These are phyloP conservation scores for Zoysia japonica DNA, from an alignment of 176 grass and related monocot species.

Conservation along the genomic window DNA sequence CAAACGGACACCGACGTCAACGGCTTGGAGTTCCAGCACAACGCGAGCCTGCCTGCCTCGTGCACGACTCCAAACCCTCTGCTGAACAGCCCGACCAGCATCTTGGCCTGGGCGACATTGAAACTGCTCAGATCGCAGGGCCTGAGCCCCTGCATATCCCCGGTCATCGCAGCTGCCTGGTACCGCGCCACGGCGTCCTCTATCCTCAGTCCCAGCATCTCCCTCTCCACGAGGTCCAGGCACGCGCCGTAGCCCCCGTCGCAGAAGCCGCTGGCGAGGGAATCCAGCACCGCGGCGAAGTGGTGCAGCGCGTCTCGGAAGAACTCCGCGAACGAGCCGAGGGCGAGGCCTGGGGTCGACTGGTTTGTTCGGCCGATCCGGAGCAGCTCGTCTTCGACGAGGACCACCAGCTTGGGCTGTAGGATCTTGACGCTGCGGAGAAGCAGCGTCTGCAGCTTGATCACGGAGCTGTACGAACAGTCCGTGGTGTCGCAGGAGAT, in stretches of 20 bases:
- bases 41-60: conserved; percentile 32
- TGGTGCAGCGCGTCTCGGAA: conserved; percentile 33
- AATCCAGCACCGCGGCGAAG: conserved; percentile 33
- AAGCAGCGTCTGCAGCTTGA: conserved; percentile 9
- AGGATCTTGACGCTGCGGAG: conserved; percentile 8
- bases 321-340: conserved; percentile 19
- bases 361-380: background rate
- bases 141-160: conserved; percentile 30
- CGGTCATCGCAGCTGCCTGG: conserved; percentile 1
- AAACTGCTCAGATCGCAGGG: conserved; percentile 23
- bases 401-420: conserved; percentile 46
- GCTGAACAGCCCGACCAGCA: conserved; percentile 44
- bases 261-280: conserved; percentile 29
- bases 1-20: conserved; percentile 46
- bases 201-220: conserved; percentile 43
- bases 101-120: conserved; percentile 45
- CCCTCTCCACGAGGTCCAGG: conserved; percentile 35
- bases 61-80: conserved; percentile 39
- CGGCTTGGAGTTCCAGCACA: conserved; percentile 48
- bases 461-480: conserved; percentile 14
- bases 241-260: conserved; percentile 13
- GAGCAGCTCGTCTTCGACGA: conserved; percentile 42
- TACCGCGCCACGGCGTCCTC: conserved; percentile 29
- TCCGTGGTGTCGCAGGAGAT: conserved; percentile 36
- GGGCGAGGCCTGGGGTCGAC: background rate